phyloP scores from a whole-genome alignment of 371 early-diverging fungal species.

The Apophysomyces ossiformis region DNA sequence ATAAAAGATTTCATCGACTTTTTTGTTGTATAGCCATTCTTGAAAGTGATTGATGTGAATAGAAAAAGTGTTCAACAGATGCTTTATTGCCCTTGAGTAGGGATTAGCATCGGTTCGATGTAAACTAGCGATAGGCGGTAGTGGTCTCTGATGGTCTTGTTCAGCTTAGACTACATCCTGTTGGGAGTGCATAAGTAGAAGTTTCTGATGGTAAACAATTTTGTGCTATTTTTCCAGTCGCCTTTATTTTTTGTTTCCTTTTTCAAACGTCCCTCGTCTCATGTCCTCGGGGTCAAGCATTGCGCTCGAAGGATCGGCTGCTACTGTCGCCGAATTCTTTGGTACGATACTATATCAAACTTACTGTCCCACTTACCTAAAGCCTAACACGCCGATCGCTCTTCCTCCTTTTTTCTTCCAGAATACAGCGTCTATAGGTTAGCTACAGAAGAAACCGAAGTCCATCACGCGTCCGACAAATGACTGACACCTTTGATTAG shows the following conservation, averaged over 20 bases:
- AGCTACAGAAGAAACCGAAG: not conserved
- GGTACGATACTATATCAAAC: slow-evolving; percentile 12
- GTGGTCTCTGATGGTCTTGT: no score
- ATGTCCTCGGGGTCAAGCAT: slow-evolving; percentile 11
- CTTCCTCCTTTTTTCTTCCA: slow-evolving; percentile 20
- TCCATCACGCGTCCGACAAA: not conserved
- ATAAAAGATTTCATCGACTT: no score
- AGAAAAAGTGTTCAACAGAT: no score
- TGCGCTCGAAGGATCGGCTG: slow-evolving; percentile 20
- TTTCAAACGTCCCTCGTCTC: not conserved
- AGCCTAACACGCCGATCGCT: not conserved
- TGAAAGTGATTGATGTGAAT: no score
- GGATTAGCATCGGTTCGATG: no score
- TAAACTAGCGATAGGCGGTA: no score
- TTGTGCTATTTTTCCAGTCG: no score
- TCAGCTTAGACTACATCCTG: no score
- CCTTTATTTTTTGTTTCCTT: not conserved
- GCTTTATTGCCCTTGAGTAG: no score
- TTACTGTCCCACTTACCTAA: not conserved
- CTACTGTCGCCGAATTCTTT: slow-evolving; percentile 28
- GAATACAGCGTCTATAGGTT: slow-evolving; percentile 85
- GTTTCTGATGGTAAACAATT: no score
- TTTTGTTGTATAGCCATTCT: no score
- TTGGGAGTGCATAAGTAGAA: no score
- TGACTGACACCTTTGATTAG: slow-evolving; percentile 32